Evolutionary conservation across 805 yeast species (phyloP).

Genomic region (Cyberlindnera saturnus): DNA sequence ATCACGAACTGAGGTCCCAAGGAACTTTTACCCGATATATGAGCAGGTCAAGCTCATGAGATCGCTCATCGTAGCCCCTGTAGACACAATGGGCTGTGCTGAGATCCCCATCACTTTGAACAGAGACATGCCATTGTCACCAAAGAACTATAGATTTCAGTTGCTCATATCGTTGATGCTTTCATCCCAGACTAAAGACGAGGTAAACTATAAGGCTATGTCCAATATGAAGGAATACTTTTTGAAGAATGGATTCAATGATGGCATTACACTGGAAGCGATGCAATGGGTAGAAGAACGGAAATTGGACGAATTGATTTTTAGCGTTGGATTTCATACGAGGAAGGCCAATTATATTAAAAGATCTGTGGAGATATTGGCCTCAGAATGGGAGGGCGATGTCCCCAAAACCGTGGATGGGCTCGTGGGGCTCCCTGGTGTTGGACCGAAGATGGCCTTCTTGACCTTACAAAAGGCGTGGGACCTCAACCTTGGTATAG

Average conservation of each 20-base stretch:
- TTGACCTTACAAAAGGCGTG: conserved; percentile 78
- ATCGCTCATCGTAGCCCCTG: conserved; percentile 64
- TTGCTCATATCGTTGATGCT: conserved; percentile 76
- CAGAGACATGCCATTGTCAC: conserved; percentile 24
- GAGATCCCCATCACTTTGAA: conserved; percentile 37
- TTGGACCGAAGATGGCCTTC: conserved; percentile 94
- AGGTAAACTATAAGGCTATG: conserved; percentile 73
- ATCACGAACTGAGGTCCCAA: conserved; percentile 24
- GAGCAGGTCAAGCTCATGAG: conserved; percentile 64
- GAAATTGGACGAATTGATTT: conserved; percentile 60
- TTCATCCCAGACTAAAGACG: conserved; percentile 90
- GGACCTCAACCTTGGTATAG: conserved; percentile 74
- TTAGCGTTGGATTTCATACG: conserved; percentile 80
- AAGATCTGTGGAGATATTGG: conserved; percentile 48
- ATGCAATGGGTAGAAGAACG: conserved; percentile 43
- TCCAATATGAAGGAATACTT: conserved; percentile 46
- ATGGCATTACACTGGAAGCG: conserved; percentile 56
- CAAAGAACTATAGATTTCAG: conserved; percentile 55
- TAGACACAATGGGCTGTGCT: conserved; percentile 85
- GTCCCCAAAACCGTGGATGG: conserved; percentile 68
- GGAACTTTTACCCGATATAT: conserved; percentile 51
- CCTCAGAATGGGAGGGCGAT: conserved; percentile 50
- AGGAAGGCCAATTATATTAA: conserved; percentile 71
- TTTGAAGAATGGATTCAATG: conserved; percentile 32
- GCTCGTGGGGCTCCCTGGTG: conserved; percentile 73